phyloP scores from a whole-genome alignment of 345 rosid genomes.

The Chamaenerion angustifolium region DNA sequence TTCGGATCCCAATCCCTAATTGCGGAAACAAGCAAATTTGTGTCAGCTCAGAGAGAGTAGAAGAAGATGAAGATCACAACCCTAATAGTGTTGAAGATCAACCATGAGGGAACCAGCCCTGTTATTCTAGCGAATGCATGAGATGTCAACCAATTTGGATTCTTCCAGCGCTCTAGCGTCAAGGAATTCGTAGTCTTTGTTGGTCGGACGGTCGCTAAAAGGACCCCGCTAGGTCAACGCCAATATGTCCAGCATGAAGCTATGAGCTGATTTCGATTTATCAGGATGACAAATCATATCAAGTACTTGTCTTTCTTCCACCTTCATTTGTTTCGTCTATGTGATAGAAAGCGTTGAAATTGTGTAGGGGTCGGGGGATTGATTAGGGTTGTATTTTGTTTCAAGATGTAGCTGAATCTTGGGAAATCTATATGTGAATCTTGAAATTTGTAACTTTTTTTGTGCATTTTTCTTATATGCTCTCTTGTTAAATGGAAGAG shows the following conservation, averaged over 20 bases:
- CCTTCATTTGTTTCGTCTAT: not conserved
- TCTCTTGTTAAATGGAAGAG: too few species aligned
- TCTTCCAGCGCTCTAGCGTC: constrained; percentile 76
- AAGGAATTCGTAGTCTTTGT: constrained; percentile 78
- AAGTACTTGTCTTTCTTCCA: not conserved
- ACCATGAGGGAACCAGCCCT: constrained; percentile 54
- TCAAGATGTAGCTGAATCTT: too few species aligned
- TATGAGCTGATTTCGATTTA: constrained; percentile 7
- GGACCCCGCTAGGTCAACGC: constrained; percentile 72
- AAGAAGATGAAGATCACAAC: constrained; percentile 79
- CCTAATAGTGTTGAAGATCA: constrained; percentile 60
- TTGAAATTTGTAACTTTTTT: too few species aligned
- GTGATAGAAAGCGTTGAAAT: too few species aligned
- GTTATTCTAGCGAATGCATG: constrained; percentile 50
- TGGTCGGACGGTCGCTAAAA: constrained; percentile 84
- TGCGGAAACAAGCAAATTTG: too few species aligned
- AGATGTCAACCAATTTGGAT: constrained; percentile 83
- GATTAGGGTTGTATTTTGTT: constrained; percentile 3
- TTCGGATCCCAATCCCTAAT: too few species aligned
- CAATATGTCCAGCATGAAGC: constrained; percentile 95
- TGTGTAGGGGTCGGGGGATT: not conserved
- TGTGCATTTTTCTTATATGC: too few species aligned
- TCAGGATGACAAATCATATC: too few species aligned
- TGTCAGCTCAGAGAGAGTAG: not conserved
- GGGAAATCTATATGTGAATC: not conserved